Evolutionary conservation across 1,284 basidiomycete genomes (phyloP).

Genomic region (Singerocomus rubriflavus): DNA sequence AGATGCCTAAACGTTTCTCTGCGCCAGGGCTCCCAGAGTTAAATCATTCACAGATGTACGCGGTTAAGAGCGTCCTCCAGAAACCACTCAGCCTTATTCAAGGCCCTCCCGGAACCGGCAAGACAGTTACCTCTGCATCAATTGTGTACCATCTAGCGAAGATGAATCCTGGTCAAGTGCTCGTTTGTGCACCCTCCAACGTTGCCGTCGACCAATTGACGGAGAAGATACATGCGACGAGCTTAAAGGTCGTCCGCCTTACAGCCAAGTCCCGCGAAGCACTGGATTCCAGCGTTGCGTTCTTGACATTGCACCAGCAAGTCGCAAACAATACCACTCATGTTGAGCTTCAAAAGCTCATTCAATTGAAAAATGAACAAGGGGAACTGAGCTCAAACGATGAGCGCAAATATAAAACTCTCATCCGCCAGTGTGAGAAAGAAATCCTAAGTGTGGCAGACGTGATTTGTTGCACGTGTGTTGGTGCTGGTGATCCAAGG

Average conservation of each 20-base stretch:
- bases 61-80: conserved; percentile 97
- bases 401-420: conserved; percentile 95
- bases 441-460: conserved; percentile 95
- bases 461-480: conserved; percentile 98
- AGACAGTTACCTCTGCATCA: conserved; percentile 99
- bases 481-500: conserved; percentile 95
- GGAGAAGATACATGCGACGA: conserved; percentile 97
- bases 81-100: conserved; percentile 98
- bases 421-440: conserved; percentile 94
- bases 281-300: conserved; percentile 88
- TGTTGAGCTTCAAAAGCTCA: conserved; percentile 95
- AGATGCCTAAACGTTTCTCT: conserved; percentile 97
- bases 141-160: conserved; percentile 98
- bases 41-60: conserved; percentile 99
- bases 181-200: conserved; percentile 98
- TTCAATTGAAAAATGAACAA: conserved; percentile 95
- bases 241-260: conserved; percentile 95
- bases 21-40: conserved; percentile 97
- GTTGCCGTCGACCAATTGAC: conserved; percentile 99
- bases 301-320: conserved; percentile 96
- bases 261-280: conserved; percentile 98
- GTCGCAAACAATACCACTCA: conserved; percentile 95
- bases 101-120: conserved; percentile 98
- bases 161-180: conserved; percentile 99
- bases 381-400: conserved; percentile 96